These are phyloP conservation scores for Botrytis elliptica DNA, from an alignment of 2,329 filamentous ascomycete genomes.

Conservation along the genomic window DNA sequence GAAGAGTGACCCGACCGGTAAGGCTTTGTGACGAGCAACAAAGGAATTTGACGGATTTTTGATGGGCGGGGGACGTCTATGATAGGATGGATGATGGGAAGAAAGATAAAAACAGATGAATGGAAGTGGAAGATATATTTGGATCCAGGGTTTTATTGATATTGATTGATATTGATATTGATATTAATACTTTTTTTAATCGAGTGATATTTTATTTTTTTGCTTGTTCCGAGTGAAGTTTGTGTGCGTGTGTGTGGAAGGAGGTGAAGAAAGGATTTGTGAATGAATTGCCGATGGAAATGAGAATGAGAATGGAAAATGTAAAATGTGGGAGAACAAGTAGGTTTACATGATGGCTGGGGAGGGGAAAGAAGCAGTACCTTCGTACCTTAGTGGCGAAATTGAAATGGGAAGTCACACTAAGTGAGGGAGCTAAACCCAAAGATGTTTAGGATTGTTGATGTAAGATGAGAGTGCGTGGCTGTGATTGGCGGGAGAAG, in stretches of 20 bases:
- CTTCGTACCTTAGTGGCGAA: not conserved
- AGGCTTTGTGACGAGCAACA: conserved; percentile 18
- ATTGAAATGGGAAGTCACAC: conserved; percentile 4
- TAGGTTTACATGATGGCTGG: conserved; percentile 16
- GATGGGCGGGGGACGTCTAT: not conserved
- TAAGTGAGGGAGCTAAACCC: not conserved
- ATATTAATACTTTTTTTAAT: not conserved
- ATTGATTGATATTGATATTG: not conserved
- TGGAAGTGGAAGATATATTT: not conserved
- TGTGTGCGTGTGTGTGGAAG: not conserved
- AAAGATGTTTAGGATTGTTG: not conserved
- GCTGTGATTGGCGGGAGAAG: not conserved
- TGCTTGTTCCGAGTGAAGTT: not conserved
- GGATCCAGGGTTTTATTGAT: not conserved
- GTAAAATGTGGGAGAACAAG: conserved; percentile 17
- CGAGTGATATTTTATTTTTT: not conserved
- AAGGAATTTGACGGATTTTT: conserved; percentile 15
- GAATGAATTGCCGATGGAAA: conserved; percentile 5
- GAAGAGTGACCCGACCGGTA: conserved; percentile 9
- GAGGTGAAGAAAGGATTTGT: not conserved
- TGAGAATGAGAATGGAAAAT: not conserved
- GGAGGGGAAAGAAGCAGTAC: not conserved
- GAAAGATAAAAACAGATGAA: not conserved
- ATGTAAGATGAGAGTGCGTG: not conserved
- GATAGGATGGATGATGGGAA: not conserved